These are phyloP conservation scores for Xerocomus minutiporus DNA, from an alignment of 1,284 basidiomycete species.

Conservation along the genomic window DNA sequence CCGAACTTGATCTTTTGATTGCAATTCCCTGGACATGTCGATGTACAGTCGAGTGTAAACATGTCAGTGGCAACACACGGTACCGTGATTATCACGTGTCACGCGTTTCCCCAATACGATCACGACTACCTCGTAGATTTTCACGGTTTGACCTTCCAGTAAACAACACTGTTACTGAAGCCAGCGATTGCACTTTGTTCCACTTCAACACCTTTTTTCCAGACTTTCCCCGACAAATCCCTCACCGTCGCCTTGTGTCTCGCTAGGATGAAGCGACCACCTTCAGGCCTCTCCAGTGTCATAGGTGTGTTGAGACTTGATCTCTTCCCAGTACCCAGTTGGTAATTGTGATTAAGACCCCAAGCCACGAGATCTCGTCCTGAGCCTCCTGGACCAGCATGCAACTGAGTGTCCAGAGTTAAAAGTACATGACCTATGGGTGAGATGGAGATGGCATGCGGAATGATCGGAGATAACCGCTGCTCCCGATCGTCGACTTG, in stretches of 20 bases:
- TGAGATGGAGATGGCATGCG: slow-evolving; percentile 68
- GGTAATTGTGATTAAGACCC: slow-evolving; percentile 71
- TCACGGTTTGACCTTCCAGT: slow-evolving; percentile 59
- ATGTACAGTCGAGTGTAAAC: background rate
- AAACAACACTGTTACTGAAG: slow-evolving; percentile 63
- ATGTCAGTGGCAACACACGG: background rate
- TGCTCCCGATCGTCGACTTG: slow-evolving; percentile 65
- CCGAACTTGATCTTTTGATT: slow-evolving; percentile 31
- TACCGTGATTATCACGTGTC: slow-evolving; percentile 22
- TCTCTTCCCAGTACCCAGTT: slow-evolving; percentile 83
- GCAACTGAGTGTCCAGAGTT: slow-evolving; percentile 62
- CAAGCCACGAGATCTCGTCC: slow-evolving; percentile 63
- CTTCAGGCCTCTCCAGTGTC: slow-evolving; percentile 46
- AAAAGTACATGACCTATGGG: slow-evolving; percentile 77
- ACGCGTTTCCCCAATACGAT: background rate
- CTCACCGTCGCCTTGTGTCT: slow-evolving; percentile 53
- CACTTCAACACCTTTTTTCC: slow-evolving; percentile 61
- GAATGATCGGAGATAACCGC: slow-evolving; percentile 63
- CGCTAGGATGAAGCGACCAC: slow-evolving; percentile 54
- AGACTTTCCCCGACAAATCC: slow-evolving; percentile 63
- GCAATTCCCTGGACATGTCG: slow-evolving; percentile 28
- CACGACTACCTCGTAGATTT: background rate
- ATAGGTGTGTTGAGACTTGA: slow-evolving; percentile 70
- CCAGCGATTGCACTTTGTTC: slow-evolving; percentile 67
- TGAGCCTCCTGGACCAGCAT: slow-evolving; percentile 43